Evolutionary conservation across 2,329 filamentous ascomycete species (phyloP).

Genomic region (Penicillium sp.): DNA sequence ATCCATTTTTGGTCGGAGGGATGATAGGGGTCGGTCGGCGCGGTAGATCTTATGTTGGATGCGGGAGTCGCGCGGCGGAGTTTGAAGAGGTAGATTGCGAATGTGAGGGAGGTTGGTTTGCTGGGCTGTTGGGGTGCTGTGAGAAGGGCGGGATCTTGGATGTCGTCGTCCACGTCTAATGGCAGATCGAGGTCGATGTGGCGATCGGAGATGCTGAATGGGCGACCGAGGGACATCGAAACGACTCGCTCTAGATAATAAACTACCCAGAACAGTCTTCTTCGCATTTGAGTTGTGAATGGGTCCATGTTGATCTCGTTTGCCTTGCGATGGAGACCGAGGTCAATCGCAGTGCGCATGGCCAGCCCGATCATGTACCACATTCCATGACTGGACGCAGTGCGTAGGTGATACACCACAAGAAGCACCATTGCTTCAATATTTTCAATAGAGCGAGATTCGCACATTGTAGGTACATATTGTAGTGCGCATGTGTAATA

Average conservation of each 20-base stretch:
- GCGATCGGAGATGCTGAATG: constrained; percentile 48
- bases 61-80: constrained; percentile 46
- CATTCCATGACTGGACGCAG: constrained; percentile 48
- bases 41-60: constrained; percentile 52
- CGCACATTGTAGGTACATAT: constrained; percentile 46
- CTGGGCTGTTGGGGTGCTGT: constrained; percentile 19
- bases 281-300: constrained; percentile 43
- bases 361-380: constrained; percentile 54
- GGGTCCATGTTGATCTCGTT: constrained; percentile 41
- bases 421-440: constrained; percentile 51
- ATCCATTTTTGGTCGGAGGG: constrained; percentile 47
- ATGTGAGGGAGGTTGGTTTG: constrained; percentile 37
- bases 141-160: constrained; percentile 36
- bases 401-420: constrained; percentile 50
- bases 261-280: constrained; percentile 50
- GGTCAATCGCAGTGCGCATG: constrained; percentile 51
- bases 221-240: constrained; percentile 49
- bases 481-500: constrained; percentile 49
- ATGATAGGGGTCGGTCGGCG: constrained; percentile 44
- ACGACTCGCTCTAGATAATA: constrained; percentile 49
- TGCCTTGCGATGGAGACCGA: constrained; percentile 48
- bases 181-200: constrained; percentile 50
- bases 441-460: constrained; percentile 48
- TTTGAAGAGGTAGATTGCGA: constrained; percentile 43
- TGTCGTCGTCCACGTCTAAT: constrained; percentile 41